phyloP scores from a whole-genome alignment of 2,329 filamentous ascomycete species.

The Fusarium gaditjirri region DNA sequence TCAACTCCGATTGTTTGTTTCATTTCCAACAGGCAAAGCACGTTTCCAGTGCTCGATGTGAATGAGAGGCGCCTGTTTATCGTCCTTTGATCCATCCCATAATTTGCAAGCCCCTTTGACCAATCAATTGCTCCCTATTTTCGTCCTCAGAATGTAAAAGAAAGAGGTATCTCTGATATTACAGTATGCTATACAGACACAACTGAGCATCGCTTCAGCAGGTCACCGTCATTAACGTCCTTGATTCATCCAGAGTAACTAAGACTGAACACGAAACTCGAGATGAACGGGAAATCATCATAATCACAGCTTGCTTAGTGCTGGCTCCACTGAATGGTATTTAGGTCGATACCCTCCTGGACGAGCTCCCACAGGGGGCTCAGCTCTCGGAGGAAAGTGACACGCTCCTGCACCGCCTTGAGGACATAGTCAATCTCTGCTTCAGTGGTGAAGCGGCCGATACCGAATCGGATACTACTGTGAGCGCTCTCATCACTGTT shows the following conservation, averaged over 20 bases:
- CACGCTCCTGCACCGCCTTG: constrained; percentile 90
- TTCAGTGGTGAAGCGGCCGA: constrained; percentile 96
- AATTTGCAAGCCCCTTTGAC: constrained; percentile 27
- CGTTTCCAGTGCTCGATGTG: constrained; percentile 14
- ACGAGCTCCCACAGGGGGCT: constrained; percentile 98
- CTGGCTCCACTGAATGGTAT: constrained; percentile 98
- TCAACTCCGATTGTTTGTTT: constrained; percentile 13
- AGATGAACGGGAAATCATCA: constrained; percentile 1
- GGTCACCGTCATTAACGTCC: constrained; percentile 25
- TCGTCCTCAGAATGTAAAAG: constrained; percentile 40
- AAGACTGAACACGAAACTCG: background rate
- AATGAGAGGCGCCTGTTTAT: constrained; percentile 21
- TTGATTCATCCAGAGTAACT: constrained; percentile 1
- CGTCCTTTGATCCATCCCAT: constrained; percentile 27
- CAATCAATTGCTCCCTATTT: constrained; percentile 41
- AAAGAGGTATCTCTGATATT: constrained; percentile 50
- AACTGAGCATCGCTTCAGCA: constrained; percentile 36
- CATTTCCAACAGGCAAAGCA: constrained; percentile 17
- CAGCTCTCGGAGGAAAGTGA: constrained; percentile 91
- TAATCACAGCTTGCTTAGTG: constrained; percentile 66
- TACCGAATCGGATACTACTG: constrained; percentile 97
- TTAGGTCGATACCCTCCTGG: constrained; percentile 93
- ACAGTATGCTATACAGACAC: constrained; percentile 49
- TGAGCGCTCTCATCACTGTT: constrained; percentile 98
- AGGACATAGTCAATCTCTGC: constrained; percentile 96